Evolutionary conservation across 106 monocot genomes (phyloP), one percentile per base, ranked within the genome.

Genomic region (Agapanthus africanus): DNA sequence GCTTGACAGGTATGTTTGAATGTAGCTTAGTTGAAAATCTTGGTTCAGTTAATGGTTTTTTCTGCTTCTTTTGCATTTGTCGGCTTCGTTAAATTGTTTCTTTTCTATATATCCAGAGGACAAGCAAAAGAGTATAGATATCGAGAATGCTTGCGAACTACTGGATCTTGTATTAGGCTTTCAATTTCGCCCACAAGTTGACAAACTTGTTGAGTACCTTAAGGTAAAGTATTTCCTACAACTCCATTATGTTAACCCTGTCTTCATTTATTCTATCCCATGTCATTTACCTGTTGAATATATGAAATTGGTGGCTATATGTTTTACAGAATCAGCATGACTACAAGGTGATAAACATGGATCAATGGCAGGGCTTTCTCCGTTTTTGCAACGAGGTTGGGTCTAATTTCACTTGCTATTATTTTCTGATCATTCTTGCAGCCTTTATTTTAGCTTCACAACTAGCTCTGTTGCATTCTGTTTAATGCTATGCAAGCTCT

Each of bases 321-420:
- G n/a, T n/a, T n/a, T n/a, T 72, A 47, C 85, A 97, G 95, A 62
- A 30, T 44, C 95, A 97, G 70, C 80, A 76, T 65, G 95, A 97
- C 27, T 97, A 97, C 74, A 97, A 97, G 75, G 95, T 86, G 41
- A 86, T 97, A 54, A 97, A 89, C 80, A 74, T 89, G 91, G 95
- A 97, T 70, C 95, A 97, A 74, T 97, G 91, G 95, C 81, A 65
- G 74, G 59, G 80, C 57, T 84, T 97, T 68, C 77, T 88, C 56
- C 76, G 91, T 18, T 97, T 97, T 59, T 91, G 91, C 67, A 84
- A 88, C 61, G 91, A 97, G 91, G 95, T 97, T 34, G 5, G 56
- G n/a, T n/a, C n/a, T n/a, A n/a, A n/a, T n/a, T n/a, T n/a, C n/a
- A n/a, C n/a, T n/a, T n/a, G n/a, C n/a, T n/a, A n/a, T n/a, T n/a